These are phyloP conservation scores for Casaregolazyma lundiana DNA, from an alignment of 1,139 yeast genomes.

Conservation along the genomic window DNA sequence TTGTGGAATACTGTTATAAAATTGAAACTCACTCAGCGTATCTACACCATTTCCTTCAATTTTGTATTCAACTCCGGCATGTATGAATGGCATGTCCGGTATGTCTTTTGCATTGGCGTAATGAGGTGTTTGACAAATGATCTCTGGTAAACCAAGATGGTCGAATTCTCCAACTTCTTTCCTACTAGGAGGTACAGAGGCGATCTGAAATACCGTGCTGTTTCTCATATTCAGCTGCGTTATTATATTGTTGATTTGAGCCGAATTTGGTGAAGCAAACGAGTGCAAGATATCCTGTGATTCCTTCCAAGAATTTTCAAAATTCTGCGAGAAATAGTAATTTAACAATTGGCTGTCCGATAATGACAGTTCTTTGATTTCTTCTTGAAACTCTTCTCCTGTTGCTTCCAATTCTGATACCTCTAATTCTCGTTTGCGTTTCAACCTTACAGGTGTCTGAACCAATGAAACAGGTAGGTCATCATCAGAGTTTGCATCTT, in stretches of 20 bases:
- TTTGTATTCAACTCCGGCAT: conserved; percentile 61
- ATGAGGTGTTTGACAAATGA: conserved; percentile 59
- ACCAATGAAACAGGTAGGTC: not conserved
- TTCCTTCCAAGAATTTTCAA: conserved; percentile 9
- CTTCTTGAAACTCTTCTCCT: not conserved
- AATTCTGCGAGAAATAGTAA: conserved; percentile 8
- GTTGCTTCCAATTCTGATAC: not conserved
- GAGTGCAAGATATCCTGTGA: conserved; percentile 11
- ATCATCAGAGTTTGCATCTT: not conserved
- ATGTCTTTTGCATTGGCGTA: conserved; percentile 52
- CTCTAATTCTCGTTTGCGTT: conserved; percentile 1
- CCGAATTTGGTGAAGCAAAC: conserved; percentile 5
- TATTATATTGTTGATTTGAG: conserved; percentile 4
- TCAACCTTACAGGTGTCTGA: conserved; percentile 2
- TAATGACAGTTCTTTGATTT: not conserved
- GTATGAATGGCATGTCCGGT: conserved; percentile 51
- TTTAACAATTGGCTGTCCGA: not conserved
- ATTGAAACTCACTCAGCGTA: conserved; percentile 23
- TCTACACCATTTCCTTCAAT: conserved; percentile 32
- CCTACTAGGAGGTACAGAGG: conserved; percentile 23
- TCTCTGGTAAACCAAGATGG: conserved; percentile 43
- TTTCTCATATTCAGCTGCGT: conserved; percentile 7
- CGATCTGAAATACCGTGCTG: conserved; percentile 10
- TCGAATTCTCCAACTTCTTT: conserved; percentile 39
- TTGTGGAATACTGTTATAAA: conserved; percentile 11